These are phyloP conservation scores for Boletus rubroflammeus DNA, from an alignment of 768 basidiomycete genomes.

Conservation along the genomic window DNA sequence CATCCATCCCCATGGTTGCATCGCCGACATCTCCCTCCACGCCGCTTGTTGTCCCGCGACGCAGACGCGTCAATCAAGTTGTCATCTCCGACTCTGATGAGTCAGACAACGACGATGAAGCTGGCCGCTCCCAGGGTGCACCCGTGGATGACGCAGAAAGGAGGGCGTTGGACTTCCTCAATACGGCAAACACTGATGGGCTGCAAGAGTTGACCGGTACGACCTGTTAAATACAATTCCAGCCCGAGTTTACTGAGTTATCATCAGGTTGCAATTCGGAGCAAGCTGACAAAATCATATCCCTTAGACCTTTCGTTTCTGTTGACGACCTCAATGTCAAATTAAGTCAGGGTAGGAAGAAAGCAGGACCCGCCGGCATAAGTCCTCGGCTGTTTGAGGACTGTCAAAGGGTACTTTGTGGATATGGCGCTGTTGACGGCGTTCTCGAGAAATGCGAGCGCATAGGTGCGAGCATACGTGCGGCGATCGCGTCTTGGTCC, in stretches of 20 bases:
- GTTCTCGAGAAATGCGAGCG: constrained; percentile 86
- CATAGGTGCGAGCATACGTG: constrained; percentile 71
- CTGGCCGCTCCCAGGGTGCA: constrained; percentile 29
- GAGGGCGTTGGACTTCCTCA: constrained; percentile 66
- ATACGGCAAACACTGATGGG: constrained; percentile 55
- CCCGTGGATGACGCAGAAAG: constrained; percentile 41
- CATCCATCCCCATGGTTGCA: constrained; percentile 32
- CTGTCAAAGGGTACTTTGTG: constrained; percentile 77
- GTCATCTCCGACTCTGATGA: constrained; percentile 63
- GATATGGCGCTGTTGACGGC: constrained; percentile 84
- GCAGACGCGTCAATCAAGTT: constrained; percentile 54
- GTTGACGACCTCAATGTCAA: constrained; percentile 72
- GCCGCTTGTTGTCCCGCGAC: constrained; percentile 41
- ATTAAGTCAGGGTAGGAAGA: constrained; percentile 85
- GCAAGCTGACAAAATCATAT: constrained; percentile 77
- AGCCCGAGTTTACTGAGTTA: constrained; percentile 1
- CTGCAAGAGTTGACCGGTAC: constrained; percentile 74
- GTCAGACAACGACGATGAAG: constrained; percentile 48
- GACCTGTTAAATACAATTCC: constrained; percentile 14
- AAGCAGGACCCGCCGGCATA: constrained; percentile 75
- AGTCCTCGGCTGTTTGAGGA: constrained; percentile 90
- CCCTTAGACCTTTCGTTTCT: constrained; percentile 74
- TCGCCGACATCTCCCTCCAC: constrained; percentile 39
- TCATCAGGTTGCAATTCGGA: constrained; percentile 68
- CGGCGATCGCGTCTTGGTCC: constrained; percentile 79